These are phyloP conservation scores for Sarocladium brachiariae DNA, from an alignment of 2,329 filamentous ascomycete genomes.

Conservation along the genomic window DNA sequence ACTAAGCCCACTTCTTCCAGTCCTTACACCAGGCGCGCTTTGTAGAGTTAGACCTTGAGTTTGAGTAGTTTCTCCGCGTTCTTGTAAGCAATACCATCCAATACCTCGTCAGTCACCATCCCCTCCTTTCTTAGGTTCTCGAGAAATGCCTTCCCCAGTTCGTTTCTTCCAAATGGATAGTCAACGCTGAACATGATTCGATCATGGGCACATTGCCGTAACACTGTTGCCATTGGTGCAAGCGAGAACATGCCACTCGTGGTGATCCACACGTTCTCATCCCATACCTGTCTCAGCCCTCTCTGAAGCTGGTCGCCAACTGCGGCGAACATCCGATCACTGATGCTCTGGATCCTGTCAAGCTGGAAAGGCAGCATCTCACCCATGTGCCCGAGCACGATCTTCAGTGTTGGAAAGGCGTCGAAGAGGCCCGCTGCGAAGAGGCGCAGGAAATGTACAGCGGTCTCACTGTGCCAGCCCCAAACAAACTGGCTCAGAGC, in stretches of 20 bases:
- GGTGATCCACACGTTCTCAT: constrained; percentile 50
- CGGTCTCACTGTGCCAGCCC: constrained; percentile 42
- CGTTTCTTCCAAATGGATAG: constrained; percentile 47
- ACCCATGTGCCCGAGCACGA: constrained; percentile 34
- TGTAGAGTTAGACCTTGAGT: constrained; percentile 15
- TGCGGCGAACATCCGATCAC: constrained; percentile 19
- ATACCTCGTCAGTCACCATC: constrained; percentile 39
- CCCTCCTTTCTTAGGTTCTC: constrained; percentile 27
- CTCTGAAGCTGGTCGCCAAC: constrained; percentile 18
- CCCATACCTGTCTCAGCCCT: constrained; percentile 42
- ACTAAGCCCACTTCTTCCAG: too few species aligned
- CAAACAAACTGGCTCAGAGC: constrained; percentile 33
- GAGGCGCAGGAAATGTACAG: constrained; percentile 31
- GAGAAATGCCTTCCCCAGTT: constrained; percentile 40
- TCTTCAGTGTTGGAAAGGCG: constrained; percentile 28
- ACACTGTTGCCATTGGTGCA: constrained; percentile 36
- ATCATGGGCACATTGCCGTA: constrained; percentile 39
- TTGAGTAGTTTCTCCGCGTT: constrained; percentile 44
- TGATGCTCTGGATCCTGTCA: constrained; percentile 32
- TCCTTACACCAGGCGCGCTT: too few species aligned
- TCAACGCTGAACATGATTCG: constrained; percentile 50
- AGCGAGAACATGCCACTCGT: constrained; percentile 47
- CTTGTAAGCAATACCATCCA: constrained; percentile 40
- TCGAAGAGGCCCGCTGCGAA: constrained; percentile 29
- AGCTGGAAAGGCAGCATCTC: constrained; percentile 48